Conservation (phyloP, 805 yeast genomes). For the Candida ulmi region DNA sequence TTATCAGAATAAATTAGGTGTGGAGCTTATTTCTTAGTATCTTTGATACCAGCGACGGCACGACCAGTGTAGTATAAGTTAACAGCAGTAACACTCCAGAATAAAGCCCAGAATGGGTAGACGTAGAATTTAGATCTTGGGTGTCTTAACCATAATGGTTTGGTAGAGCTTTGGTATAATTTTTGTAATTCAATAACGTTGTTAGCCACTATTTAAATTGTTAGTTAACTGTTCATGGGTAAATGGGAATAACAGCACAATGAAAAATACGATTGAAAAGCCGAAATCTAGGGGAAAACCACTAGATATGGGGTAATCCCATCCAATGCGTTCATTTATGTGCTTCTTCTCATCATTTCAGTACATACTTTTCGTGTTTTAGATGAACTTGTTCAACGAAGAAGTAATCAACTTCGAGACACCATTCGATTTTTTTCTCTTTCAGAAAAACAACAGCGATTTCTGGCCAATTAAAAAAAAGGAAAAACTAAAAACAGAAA, state of each 20-base stretch:
- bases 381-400: no score
- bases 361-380: background rate
- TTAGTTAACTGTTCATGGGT: constrained; percentile 9
- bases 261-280: no score
- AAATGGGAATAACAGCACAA: background rate
- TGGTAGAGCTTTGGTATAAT: constrained; percentile 49
- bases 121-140: constrained; percentile 28
- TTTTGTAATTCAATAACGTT: constrained; percentile 52
- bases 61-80: constrained; percentile 42
- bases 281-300: no score
- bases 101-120: constrained; percentile 27
- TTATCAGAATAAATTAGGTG: background rate
- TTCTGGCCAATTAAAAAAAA: background rate
- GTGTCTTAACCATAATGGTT: constrained; percentile 54
- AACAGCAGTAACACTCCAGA: constrained; percentile 22
- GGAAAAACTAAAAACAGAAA: background rate
- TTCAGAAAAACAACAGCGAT: background rate
- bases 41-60: constrained; percentile 68
- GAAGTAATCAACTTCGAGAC: background rate
- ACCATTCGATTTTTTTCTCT: background rate
- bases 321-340: no score
- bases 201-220: constrained; percentile 30
- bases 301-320: no score
- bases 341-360: no score
- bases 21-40: constrained; percentile 14